These are phyloP conservation scores for Gryganskiella cystojenkinii DNA, from an alignment of 192 early-diverging fungal species.

Conservation along the genomic window DNA sequence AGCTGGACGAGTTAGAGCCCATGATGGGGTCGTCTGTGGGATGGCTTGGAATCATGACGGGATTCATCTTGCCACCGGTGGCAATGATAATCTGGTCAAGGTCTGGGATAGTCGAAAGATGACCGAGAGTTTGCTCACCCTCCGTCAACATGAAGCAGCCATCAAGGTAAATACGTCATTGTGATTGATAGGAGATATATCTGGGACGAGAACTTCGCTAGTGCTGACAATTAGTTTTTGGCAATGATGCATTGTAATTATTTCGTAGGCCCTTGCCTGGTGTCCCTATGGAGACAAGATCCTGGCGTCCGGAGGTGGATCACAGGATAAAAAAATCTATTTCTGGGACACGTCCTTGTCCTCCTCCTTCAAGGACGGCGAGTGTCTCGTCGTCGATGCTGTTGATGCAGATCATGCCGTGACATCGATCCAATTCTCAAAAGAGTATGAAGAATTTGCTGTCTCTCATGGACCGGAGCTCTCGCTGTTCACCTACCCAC, in stretches of 20 bases:
- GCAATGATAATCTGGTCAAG: slow-evolving; percentile 93
- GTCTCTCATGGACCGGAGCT: slow-evolving; percentile 81
- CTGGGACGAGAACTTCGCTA: neutral
- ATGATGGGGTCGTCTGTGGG: slow-evolving; percentile 88
- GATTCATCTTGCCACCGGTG: slow-evolving; percentile 87
- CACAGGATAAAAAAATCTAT: slow-evolving; percentile 87
- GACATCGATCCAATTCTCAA: slow-evolving; percentile 92
- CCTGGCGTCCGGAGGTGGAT: slow-evolving; percentile 93
- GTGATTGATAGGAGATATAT: neutral
- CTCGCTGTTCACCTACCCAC: too few relatives aligned
- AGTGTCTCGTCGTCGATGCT: slow-evolving; percentile 62
- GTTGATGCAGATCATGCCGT: slow-evolving; percentile 91
- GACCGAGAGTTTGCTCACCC: slow-evolving; percentile 56
- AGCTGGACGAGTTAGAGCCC: slow-evolving; percentile 72
- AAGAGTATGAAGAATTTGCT: slow-evolving; percentile 85
- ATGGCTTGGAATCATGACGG: slow-evolving; percentile 89
- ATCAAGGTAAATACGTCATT: slow-evolving; percentile 74
- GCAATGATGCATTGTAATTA: slow-evolving; percentile 11
- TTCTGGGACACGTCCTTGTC: slow-evolving; percentile 93
- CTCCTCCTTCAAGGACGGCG: slow-evolving; percentile 8
- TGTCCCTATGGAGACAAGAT: slow-evolving; percentile 90
- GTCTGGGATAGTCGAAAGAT: slow-evolving; percentile 84
- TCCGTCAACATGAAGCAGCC: slow-evolving; percentile 77
- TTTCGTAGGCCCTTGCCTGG: slow-evolving; percentile 89
- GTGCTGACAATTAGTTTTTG: neutral